phyloP scores from a whole-genome alignment of 2,329 filamentous ascomycete genomes.

The Scleromitrula shiraiana region DNA sequence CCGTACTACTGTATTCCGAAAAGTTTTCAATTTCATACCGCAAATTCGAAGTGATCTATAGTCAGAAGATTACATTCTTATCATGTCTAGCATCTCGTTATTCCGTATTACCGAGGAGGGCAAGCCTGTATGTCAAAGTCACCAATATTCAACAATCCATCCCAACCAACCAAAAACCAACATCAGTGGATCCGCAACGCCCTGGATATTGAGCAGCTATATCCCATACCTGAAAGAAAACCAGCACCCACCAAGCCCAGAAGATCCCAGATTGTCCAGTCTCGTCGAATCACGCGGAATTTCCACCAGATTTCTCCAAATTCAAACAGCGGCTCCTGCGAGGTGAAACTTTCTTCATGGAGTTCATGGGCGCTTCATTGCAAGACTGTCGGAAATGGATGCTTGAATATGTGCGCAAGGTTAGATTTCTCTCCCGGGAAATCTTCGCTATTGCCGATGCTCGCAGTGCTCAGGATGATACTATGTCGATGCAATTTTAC shows the following conservation, averaged over 20 bases:
- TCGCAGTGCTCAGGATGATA: neutral
- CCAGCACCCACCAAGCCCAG: too few relatives aligned
- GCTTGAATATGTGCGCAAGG: neutral
- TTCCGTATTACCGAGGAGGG: neutral
- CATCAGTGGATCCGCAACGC: neutral
- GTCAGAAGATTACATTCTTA: neutral
- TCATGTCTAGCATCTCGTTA: neutral
- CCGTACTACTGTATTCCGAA: neutral
- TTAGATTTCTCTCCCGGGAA: neutral
- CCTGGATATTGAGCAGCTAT: neutral
- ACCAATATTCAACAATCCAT: neutral
- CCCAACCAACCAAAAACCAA: too few relatives aligned
- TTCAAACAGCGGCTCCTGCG: neutral
- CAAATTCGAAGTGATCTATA: neutral
- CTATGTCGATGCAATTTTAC: neutral
- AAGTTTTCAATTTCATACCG: neutral
- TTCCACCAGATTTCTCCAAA: neutral
- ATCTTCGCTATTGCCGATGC: neutral
- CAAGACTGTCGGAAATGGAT: neutral
- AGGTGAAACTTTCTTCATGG: neutral
- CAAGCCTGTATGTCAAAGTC: neutral
- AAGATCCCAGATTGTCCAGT: neutral
- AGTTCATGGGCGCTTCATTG: neutral
- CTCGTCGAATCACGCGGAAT: neutral
- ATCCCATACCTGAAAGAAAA: neutral